phyloP scores from a whole-genome alignment of 179 eudicot genomes.

The Carnegiea gigantea region DNA sequence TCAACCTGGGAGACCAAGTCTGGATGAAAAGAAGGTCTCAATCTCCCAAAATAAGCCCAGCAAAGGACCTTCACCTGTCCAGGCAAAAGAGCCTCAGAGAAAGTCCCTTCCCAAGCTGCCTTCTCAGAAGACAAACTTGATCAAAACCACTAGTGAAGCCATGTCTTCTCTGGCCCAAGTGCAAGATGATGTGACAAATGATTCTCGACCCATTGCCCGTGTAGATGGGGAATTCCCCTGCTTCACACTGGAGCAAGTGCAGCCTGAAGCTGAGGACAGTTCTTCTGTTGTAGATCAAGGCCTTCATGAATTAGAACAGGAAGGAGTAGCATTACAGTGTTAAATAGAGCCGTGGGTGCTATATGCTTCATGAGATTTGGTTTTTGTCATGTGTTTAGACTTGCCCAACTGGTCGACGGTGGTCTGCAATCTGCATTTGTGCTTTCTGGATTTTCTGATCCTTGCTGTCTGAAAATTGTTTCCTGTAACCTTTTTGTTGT shows the following conservation, averaged over 20 bases:
- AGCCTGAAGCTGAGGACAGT: slow-evolving; percentile 14
- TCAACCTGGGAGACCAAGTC: slow-evolving; percentile 44
- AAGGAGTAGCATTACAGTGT: slow-evolving; percentile 14
- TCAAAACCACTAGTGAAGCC: slow-evolving; percentile 22
- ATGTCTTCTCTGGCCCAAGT: slow-evolving; percentile 10
- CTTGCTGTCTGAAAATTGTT: background rate
- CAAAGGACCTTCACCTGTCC: slow-evolving; percentile 33
- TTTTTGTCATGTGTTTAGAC: slow-evolving; percentile 23
- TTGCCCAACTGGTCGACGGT: slow-evolving; percentile 9
- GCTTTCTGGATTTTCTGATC: slow-evolving; percentile 20
- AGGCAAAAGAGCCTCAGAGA: slow-evolving; percentile 39
- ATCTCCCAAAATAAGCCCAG: slow-evolving; percentile 32
- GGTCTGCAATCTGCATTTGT: slow-evolving; percentile 17
- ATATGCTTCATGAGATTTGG: background rate
- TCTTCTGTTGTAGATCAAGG: slow-evolving; percentile 10
- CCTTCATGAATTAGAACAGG: slow-evolving; percentile 17
- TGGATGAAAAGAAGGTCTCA: slow-evolving; percentile 47
- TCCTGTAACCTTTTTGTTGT: background rate
- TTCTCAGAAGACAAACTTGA: slow-evolving; percentile 37
- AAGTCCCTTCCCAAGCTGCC: slow-evolving; percentile 54
- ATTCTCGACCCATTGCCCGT: slow-evolving; percentile 10
- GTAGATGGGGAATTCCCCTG: slow-evolving; percentile 12
- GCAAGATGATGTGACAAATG: slow-evolving; percentile 23
- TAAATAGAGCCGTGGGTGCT: slow-evolving; percentile 14
- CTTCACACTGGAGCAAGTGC: slow-evolving; percentile 16